Evolutionary conservation across 1,139 yeast species (phyloP), one percentile per base, ranked within the genome.

Genomic region (Yamadazyma blattariae): DNA sequence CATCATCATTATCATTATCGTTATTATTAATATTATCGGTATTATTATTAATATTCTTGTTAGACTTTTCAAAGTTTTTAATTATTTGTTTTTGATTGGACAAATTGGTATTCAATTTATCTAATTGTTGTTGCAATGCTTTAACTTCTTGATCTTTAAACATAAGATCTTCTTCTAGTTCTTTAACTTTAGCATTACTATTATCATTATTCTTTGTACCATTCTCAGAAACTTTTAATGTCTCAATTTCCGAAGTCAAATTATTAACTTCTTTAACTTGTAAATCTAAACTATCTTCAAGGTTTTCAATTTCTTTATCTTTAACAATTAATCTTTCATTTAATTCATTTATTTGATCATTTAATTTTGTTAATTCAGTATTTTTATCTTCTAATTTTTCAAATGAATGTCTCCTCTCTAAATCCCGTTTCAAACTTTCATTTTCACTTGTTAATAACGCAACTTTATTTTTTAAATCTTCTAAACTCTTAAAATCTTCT

Each of bases 261-360:
- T 41, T 41, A 20, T 29, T 38, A 5, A 29, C 25, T 16, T 29
- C 16, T 25, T 33, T 27, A 19, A 34, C 29, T 15, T 37, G 31
- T 2, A 29, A 2, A 12, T 33, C 34, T 17, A 33, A 27, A 24
- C 16, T 17, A n/a, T 30, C 29, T 26, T 34, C 44, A 18, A 46
- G 29, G 14, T 38, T 36, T 5, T 32, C 31, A 11, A 45, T 37
- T 13, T 45, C 46, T 27, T 44, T 34, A 14, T 40, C 39, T 22
- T 40, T 44, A 9, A 18, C 5, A 3, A 27, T 16, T n/a, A 46
- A 22, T 37, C 59, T 54, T 27, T 59, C 56, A 30, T 49, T 45
- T 34, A 62, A 50, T 5, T 51, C 54, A n/a, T 47, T 54, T 3
- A 60, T 47, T 25, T 53, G 54, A 15, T 49, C 57, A 4, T 37